Conservation (phyloP, 75 land plant genomes). For the Adiantum capillusveneris region DNA sequence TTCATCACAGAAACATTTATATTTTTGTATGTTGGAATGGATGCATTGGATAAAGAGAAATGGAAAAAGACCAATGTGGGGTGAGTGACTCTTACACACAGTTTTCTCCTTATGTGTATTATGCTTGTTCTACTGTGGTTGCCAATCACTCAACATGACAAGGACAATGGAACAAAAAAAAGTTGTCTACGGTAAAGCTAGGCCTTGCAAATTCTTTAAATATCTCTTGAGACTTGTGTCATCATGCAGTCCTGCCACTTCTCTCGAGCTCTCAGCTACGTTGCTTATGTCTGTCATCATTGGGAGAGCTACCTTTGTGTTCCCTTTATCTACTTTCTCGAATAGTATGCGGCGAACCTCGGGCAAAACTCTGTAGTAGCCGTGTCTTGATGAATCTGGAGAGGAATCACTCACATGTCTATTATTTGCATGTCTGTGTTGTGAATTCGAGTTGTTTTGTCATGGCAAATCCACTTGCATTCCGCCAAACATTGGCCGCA, state of each 20-base stretch:
- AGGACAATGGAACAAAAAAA: too few relatives aligned
- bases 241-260: conserved; percentile 33
- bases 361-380: too few relatives aligned
- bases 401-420: too few relatives aligned
- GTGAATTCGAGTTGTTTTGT: too few relatives aligned
- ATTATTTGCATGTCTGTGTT: too few relatives aligned
- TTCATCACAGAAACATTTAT: conserved; percentile 41
- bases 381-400: too few relatives aligned
- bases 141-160: too few relatives aligned
- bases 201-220: too few relatives aligned
- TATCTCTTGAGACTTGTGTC: too few relatives aligned
- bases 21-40: conserved; percentile 37
- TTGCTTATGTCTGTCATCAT: conserved; percentile 31
- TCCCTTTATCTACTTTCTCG: conserved; percentile 58
- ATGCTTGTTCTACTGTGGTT: too few relatives aligned
- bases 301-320: conserved; percentile 81
- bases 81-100: background rate
- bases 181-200: too few relatives aligned
- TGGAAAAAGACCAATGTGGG: conserved; percentile 20
- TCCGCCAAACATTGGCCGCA: conserved; percentile 78
- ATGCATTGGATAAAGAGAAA: conserved; percentile 29
- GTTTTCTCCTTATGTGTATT: too few relatives aligned
- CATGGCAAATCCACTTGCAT: background rate
- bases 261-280: conserved; percentile 23
- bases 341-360: conserved; percentile 35